Conservation (phyloP, 176 grass and related monocot species). For the Bolboschoenus planiculmis region DNA sequence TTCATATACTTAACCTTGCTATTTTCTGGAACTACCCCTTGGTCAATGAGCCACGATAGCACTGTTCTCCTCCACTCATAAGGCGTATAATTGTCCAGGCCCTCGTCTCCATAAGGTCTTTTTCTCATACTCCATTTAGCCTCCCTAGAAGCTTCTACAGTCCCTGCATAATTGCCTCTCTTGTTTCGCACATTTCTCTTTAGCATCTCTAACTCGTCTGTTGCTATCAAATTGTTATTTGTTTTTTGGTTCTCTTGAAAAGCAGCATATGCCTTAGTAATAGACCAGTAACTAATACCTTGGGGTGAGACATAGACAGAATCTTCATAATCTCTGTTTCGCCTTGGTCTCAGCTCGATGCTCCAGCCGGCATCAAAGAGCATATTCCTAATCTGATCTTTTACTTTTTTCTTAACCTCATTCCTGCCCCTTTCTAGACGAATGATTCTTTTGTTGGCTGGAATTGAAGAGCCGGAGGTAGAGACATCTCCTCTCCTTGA, state of each 20-base stretch:
- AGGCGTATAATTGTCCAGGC: slow-evolving; percentile 45
- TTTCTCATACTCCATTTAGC: slow-evolving; percentile 30
- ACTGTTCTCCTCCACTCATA: slow-evolving; percentile 77
- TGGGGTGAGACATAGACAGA: slow-evolving; percentile 77
- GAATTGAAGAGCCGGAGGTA: slow-evolving; percentile 24
- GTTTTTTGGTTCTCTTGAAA: slow-evolving; percentile 54
- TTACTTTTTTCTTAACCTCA: slow-evolving; percentile 60
- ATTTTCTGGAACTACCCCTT: slow-evolving; percentile 57
- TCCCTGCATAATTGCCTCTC: slow-evolving; percentile 38
- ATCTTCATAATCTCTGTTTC: slow-evolving; percentile 67
- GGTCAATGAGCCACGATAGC: slow-evolving; percentile 93
- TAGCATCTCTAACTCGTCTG: slow-evolving; percentile 62
- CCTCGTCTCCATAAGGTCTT: slow-evolving; percentile 30
- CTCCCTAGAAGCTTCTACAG: slow-evolving; percentile 38
- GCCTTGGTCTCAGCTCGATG: slow-evolving; percentile 69
- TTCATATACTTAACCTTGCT: slow-evolving; percentile 77
- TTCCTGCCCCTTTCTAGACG: slow-evolving; percentile 26
- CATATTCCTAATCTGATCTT: slow-evolving; percentile 58
- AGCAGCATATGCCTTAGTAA: slow-evolving; percentile 87
- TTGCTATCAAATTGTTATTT: slow-evolving; percentile 42
- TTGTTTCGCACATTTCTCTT: slow-evolving; percentile 79
- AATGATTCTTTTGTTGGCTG: slow-evolving; percentile 39
- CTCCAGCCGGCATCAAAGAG: slow-evolving; percentile 77
- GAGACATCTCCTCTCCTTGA: slow-evolving; percentile 43
- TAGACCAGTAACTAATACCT: slow-evolving; percentile 84